These are phyloP conservation scores for Podaxis sp. DNA, from an alignment of 768 basidiomycete species.

Conservation along the genomic window DNA sequence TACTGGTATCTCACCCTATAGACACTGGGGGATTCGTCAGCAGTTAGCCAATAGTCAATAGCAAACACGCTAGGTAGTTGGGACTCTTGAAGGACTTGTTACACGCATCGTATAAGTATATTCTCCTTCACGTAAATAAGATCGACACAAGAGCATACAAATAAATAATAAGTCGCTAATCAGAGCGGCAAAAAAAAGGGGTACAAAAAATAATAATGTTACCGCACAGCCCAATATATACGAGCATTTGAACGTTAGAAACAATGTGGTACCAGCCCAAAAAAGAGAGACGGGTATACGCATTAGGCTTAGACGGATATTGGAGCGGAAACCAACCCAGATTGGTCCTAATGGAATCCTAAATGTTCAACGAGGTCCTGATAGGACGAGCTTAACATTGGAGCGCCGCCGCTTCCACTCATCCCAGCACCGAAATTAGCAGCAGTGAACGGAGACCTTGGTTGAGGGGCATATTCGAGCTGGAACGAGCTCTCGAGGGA, in stretches of 20 bases:
- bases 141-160: background rate
- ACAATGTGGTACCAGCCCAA: background rate
- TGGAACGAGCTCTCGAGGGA: constrained; percentile 10
- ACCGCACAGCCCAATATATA: background rate
- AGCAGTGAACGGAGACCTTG: constrained; percentile 12
- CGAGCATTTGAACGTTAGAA: background rate
- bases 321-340: background rate
- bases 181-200: background rate
- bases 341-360: constrained; percentile 38
- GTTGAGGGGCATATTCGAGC: constrained; percentile 11
- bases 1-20: too few relatives aligned
- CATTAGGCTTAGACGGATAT: background rate
- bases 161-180: background rate
- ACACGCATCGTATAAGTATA: background rate
- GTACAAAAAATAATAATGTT: background rate
- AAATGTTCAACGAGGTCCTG: constrained; percentile 69
- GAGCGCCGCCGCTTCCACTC: constrained; percentile 17
- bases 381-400: constrained; percentile 61
- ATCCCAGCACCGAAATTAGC: constrained; percentile 5
- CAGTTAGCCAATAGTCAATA: background rate
- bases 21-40: background rate
- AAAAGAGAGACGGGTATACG: background rate
- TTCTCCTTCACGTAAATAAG: background rate
- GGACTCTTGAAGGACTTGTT: background rate
- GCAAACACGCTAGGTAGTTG: background rate